Percentiles rank a stretch among this genome's conserved stretches.
phyloP scores from a whole-genome alignment of 371 early-diverging fungal genomes.

The Saksenaea vasiformis region DNA sequence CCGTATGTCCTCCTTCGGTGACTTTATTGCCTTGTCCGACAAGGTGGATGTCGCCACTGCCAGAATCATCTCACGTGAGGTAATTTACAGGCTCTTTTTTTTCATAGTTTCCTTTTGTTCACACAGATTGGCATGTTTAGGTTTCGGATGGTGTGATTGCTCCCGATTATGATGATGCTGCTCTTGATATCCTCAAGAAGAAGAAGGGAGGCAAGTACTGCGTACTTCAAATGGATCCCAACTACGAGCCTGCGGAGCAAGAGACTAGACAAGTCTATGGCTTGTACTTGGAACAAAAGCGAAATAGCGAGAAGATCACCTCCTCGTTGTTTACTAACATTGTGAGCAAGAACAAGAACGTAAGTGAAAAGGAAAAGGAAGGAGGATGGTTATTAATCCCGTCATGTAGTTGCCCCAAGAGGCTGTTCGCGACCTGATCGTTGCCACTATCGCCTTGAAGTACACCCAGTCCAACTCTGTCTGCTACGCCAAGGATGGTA shows the following conservation, averaged over 20 bases:
- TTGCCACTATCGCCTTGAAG: constrained; percentile 96
- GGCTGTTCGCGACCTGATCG: constrained; percentile 85
- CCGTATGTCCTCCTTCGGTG: constrained; percentile 98
- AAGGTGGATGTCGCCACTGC: constrained; percentile 93
- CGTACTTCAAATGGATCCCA: constrained; percentile 90
- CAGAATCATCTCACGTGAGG: constrained; percentile 88
- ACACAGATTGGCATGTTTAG: not conserved
- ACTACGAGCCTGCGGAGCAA: constrained; percentile 79
- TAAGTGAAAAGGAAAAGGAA: constrained; percentile 25
- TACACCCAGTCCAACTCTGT: constrained; percentile 98
- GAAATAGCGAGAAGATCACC: constrained; percentile 83
- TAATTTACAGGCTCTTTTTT: not conserved
- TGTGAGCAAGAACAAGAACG: constrained; percentile 76
- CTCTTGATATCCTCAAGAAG: constrained; percentile 86
- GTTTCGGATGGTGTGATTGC: constrained; percentile 98
- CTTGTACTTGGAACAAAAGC: constrained; percentile 84
- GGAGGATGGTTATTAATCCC: constrained; percentile 1
- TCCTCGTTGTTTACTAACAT: constrained; percentile 78
- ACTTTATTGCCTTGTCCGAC: constrained; percentile 94
- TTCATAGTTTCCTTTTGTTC: too few relatives aligned
- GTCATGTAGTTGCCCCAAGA: constrained; percentile 58
- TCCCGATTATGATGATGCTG: constrained; percentile 85
- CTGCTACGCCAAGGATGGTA: constrained; percentile 96
- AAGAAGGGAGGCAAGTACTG: constrained; percentile 98
- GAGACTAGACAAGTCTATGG: constrained; percentile 97